Percentiles rank a stretch among this genome's conserved stretches.
These are phyloP conservation scores for Fusarium humuli DNA, from an alignment of 2,329 filamentous ascomycete genomes.

Conservation along the genomic window DNA sequence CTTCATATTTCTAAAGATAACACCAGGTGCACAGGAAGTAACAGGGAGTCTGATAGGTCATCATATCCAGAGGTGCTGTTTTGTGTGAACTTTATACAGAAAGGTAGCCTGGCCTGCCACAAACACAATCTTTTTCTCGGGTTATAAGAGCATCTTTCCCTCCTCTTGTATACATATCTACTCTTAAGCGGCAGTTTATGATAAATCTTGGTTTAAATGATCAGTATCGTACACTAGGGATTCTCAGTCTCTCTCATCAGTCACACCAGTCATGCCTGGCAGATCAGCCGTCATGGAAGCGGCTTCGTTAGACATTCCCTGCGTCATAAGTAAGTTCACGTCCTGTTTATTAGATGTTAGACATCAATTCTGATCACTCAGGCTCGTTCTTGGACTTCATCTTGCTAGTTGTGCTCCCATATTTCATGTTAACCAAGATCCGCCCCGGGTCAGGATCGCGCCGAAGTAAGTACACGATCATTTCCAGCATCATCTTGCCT, in stretches of 20 bases:
- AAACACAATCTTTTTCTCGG: neutral
- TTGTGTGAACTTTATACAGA: neutral
- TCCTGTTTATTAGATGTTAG: neutral
- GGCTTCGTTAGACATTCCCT: neutral
- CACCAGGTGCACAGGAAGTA: neutral
- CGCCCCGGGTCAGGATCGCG: neutral
- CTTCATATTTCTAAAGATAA: neutral
- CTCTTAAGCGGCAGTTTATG: fast-evolving
- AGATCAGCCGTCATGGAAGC: conserved; percentile 1
- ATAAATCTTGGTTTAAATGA: neutral
- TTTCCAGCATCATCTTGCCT: neutral
- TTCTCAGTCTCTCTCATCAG: neutral
- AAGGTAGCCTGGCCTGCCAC: neutral
- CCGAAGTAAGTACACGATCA: neutral
- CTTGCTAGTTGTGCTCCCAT: neutral
- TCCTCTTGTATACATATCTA: neutral
- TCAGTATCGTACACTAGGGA: neutral
- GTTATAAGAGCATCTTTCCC: neutral
- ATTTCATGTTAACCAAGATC: neutral
- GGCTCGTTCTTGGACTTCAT: neutral
- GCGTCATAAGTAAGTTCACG: neutral
- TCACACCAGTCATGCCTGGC: neutral
- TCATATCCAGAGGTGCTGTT: neutral
- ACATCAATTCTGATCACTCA: neutral
- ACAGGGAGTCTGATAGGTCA: neutral